phyloP scores from a whole-genome alignment of 306 rosid genomes.

The Vigna nakashimae region DNA sequence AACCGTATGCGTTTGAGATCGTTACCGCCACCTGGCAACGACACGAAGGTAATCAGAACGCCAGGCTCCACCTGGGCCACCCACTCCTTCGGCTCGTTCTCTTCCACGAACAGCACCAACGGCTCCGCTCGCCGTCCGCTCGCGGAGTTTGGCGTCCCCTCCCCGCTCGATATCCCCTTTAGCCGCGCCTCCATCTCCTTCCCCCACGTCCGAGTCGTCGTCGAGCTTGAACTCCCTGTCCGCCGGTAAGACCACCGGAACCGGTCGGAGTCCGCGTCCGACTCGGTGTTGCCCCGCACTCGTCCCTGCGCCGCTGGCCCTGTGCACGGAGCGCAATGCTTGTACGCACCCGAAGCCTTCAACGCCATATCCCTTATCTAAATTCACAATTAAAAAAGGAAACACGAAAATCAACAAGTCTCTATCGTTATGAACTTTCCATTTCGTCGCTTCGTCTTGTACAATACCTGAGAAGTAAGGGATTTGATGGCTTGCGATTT shows the following conservation, averaged over 20 bases:
- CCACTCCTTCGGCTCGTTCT: constrained; percentile 85
- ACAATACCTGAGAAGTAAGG: constrained; percentile 75
- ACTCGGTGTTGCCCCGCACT: constrained; percentile 53
- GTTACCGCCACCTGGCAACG: constrained; percentile 84
- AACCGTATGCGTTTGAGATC: constrained; percentile 85
- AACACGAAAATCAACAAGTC: background rate
- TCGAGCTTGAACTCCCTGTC: constrained; percentile 79
- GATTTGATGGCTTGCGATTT: constrained; percentile 77
- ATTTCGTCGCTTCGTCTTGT: background rate
- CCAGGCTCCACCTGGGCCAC: constrained; percentile 92
- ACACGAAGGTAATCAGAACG: constrained; percentile 80
- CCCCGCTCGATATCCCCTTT: constrained; percentile 90
- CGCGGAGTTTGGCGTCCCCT: constrained; percentile 78
- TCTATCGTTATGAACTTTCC: background rate
- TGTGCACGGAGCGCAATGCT: constrained; percentile 82
- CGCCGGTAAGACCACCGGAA: constrained; percentile 80
- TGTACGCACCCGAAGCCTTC: constrained; percentile 90
- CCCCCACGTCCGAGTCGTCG: constrained; percentile 82
- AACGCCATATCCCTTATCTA: constrained; percentile 93
- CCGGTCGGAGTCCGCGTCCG: constrained; percentile 82
- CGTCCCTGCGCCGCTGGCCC: constrained; percentile 60
- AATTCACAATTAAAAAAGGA: background rate
- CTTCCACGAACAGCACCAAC: constrained; percentile 75
- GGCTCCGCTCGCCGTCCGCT: constrained; percentile 79
- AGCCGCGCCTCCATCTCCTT: constrained; percentile 94